Conservation (phyloP, 2,329 filamentous ascomycete species). For the Trichoderma oligosporum region DNA sequence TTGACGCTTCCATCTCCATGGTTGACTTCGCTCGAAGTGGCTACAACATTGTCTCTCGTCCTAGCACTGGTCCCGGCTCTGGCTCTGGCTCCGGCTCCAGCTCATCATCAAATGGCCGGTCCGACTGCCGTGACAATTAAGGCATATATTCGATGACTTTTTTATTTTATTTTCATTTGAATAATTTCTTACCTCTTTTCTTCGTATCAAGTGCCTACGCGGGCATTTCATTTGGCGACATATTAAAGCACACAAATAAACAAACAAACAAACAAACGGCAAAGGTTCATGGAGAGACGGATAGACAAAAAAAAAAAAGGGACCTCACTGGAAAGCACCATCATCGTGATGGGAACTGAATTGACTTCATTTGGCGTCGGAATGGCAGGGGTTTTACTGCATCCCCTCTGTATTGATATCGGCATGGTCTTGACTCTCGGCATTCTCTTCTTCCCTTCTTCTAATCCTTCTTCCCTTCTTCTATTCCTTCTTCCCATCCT, state of each 20-base stretch:
- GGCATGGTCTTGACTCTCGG: background rate
- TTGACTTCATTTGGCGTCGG: background rate
- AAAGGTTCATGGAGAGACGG: conserved; percentile 4
- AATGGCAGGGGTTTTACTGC: background rate
- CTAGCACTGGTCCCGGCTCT: conserved; percentile 23
- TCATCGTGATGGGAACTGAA: background rate
- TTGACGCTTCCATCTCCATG: conserved; percentile 31
- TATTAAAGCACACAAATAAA: background rate
- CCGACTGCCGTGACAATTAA: conserved; percentile 50
- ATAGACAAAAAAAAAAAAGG: conserved; percentile 13
- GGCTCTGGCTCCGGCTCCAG: conserved; percentile 13
- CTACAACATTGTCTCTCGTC: conserved; percentile 40
- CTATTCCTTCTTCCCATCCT: background rate
- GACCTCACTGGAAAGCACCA: background rate
- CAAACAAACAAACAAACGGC: background rate
- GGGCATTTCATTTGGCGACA: background rate
- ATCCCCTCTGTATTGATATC: conserved; percentile 13
- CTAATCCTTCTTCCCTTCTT: background rate
- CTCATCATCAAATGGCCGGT: conserved; percentile 10
- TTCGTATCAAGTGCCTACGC: background rate
- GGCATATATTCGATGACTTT: conserved; percentile 16
- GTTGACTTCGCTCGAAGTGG: conserved; percentile 41
- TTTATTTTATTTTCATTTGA: background rate
- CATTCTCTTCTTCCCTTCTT: background rate
- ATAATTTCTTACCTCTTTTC: background rate